These are phyloP conservation scores for Decorospora gaudefroyi DNA, from an alignment of 2,329 filamentous ascomycete genomes.

Conservation along the genomic window DNA sequence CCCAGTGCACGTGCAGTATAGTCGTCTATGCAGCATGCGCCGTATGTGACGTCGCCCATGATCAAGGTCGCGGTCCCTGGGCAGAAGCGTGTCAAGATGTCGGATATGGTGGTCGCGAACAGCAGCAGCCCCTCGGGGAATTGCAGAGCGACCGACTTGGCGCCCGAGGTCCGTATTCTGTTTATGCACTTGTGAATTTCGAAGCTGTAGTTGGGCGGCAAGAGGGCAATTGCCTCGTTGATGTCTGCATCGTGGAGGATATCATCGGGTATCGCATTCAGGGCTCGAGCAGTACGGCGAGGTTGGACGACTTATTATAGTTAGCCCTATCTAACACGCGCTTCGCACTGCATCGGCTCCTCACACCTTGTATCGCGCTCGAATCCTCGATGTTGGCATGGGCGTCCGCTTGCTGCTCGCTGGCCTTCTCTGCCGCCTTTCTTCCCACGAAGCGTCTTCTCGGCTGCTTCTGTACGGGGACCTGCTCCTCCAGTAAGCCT, in stretches of 20 bases:
- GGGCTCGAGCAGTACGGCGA: constrained; percentile 72
- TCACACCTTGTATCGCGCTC: constrained; percentile 70
- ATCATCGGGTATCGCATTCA: constrained; percentile 87
- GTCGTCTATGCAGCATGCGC: constrained; percentile 97
- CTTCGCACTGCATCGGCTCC: constrained; percentile 15
- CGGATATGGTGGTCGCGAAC: constrained; percentile 96
- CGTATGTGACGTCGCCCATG: constrained; percentile 99
- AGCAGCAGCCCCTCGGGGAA: constrained; percentile 94
- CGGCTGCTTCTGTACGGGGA: constrained; percentile 66
- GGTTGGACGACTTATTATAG: constrained; percentile 67
- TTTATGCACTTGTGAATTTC: constrained; percentile 99
- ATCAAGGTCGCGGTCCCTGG: constrained; percentile 89
- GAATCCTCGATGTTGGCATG: constrained; percentile 61
- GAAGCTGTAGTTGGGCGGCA: constrained; percentile 97
- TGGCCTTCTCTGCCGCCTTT: constrained; percentile 67
- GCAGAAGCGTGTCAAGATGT: constrained; percentile 94
- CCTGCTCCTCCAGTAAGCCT: constrained; percentile 59
- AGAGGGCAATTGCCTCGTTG: constrained; percentile 81
- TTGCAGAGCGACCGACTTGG: constrained; percentile 88
- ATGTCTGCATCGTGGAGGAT: constrained; percentile 85
- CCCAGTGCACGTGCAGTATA: constrained; percentile 93
- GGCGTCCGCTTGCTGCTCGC: constrained; percentile 50
- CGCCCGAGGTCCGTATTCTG: constrained; percentile 77
- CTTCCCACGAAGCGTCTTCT: constrained; percentile 92
- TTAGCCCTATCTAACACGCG: background rate